phyloP scores from a whole-genome alignment of 2,329 filamentous ascomycete species.

The Claviceps digitariae region DNA sequence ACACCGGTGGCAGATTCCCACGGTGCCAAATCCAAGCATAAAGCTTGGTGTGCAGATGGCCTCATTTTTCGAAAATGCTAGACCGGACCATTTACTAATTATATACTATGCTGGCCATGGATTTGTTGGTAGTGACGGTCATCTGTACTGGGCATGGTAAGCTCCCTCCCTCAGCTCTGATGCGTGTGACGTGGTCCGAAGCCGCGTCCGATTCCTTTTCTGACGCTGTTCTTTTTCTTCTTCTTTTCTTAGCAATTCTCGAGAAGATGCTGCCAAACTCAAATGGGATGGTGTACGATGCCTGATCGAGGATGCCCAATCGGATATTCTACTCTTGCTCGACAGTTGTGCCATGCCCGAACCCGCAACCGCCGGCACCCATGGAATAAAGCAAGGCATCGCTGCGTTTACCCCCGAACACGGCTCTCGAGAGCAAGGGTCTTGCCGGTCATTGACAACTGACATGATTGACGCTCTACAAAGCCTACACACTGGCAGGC shows the following conservation, averaged over 20 bases:
- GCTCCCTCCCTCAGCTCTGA: constrained; percentile 19
- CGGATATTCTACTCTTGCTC: constrained; percentile 48
- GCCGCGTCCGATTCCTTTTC: constrained; percentile 21
- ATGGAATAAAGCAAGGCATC: constrained; percentile 48
- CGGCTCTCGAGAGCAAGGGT: constrained; percentile 26
- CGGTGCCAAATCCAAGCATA: constrained; percentile 42
- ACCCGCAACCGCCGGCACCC: constrained; percentile 33
- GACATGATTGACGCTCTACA: constrained; percentile 40
- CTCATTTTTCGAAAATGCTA: constrained; percentile 43
- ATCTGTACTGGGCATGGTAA: constrained; percentile 55
- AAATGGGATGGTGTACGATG: constrained; percentile 52
- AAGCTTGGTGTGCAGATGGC: constrained; percentile 49
- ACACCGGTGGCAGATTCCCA: constrained; percentile 48
- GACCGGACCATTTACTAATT: constrained; percentile 46
- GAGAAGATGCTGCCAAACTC: constrained; percentile 44
- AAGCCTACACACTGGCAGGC: constrained; percentile 37
- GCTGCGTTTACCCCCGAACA: constrained; percentile 44
- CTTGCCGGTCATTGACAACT: constrained; percentile 42
- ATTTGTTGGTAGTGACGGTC: constrained; percentile 42
- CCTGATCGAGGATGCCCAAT: constrained; percentile 47
- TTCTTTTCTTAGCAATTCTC: constrained; percentile 33
- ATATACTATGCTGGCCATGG: constrained; percentile 52
- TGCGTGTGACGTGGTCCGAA: neutral
- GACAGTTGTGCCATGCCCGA: constrained; percentile 48
- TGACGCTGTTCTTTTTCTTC: no score